Base-by-base conservation (phyloP, 768 basidiomycete genomes). In the Thelephora aurantiotincta region DNA sequence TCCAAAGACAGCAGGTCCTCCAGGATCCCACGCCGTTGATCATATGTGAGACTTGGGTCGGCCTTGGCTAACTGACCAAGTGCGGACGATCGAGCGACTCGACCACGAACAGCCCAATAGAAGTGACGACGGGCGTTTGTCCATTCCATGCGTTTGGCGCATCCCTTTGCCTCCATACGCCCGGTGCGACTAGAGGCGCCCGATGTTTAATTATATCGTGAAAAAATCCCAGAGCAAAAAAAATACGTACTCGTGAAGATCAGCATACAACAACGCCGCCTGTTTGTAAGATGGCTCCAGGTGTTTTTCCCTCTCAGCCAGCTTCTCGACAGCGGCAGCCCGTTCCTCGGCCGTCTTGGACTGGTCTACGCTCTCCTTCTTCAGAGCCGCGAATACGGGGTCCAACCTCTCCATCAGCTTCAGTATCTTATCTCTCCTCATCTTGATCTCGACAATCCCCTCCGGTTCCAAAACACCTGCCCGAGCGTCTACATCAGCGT, bases 401-500 rank as follows among this genome's bases (percentile, higher is more conserved):
- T 99, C 96, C 44, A 98, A 74, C 48, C 96, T 82, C 56, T 91
- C 92, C 96, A 99, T 98, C 51, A 94, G 68, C 5, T 70, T 66
- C 50, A 89, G 65, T 38, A 98, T 75, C 72, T 94, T 97, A 62
- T 94, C 92, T 41, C 89, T 82, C 52, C 96, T 84, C 79, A 98
- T 79, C 74, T 93, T 94, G 71, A 96, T 94, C 65, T 98, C 96
- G 49, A 98, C 75, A 58, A 98, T 78, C 63, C 96, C 96, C 66
- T 98, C 96, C 2, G 96, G 88, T 62, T 99, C 96, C 41, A 89
- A 71, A 26, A 99, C 90, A 72, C 96, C 96, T 41, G 92, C 96
- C 48, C 96, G 84, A 18, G 96, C 78, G 6, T 96, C 93, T 41
- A 86, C 79, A 59, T 98, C 96, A 20, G 93, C 94, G 58, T 92